Evolutionary conservation across 352 stramenopile species (phyloP), one percentile per base, ranked within the genome.

Genomic region (Phytopythium aichiense): DNA sequence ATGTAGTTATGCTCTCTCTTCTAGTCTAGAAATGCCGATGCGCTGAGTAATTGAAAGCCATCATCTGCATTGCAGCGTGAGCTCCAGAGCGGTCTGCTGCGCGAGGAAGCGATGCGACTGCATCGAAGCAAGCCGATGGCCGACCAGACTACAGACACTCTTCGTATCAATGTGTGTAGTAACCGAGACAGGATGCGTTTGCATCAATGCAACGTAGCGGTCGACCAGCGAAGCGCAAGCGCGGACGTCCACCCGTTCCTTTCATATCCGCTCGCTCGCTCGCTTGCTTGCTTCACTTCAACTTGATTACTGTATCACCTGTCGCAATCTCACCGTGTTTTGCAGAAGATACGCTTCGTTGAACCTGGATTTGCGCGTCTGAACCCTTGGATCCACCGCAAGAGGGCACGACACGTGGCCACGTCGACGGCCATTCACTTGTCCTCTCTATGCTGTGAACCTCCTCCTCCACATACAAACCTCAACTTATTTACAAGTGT

Each of bases 371-470:
- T n/a, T 45, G 38, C 16, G 25, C 45, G 28, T 6, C 13, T 52
- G n/a, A 31, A 31, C 45, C 16, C 25, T 5, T 25, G 25, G 28
- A 54, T 35, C 48, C 48, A 33, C 25, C 15, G 25, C 52, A 20
- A 58, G 45, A 11, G n/a, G 45, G 46, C 52, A 58, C 35, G 52
- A 58, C 52, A 58, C 52, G 52, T 58, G 52, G 52, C 52, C 33
- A 9, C 33, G 11, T 12, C 7, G 20, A 15, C 18, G 20, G 33
- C 30, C 13, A 33, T 2, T 46, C 51, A 57, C 51, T 57, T 45
- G 18, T 8, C 0, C n/a, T 33, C 25, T 31, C 6, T 57, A 57
- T 57, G 51, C 51, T n/a, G 30, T 31, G 20, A 45, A 57, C 51
- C 30, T 57, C 9, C 2, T 25, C 20, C 7, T 11, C 15, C 3